Conservation (phyloP, 306 rosid genomes). For the Malus asiatica region DNA sequence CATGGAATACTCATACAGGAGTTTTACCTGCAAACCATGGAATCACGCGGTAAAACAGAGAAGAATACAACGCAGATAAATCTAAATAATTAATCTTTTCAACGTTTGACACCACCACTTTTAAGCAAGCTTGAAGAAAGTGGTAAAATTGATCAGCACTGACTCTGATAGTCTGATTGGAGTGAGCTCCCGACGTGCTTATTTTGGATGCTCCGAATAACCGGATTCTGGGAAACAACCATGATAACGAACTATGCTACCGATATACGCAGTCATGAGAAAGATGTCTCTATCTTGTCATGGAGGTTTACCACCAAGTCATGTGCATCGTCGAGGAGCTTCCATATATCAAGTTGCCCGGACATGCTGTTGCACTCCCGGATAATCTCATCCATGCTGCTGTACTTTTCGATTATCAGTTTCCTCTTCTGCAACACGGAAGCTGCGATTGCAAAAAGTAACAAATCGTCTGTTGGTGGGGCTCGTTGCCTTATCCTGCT, state of each 20-base stretch:
- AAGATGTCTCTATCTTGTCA: constrained; percentile 71
- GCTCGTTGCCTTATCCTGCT: constrained; percentile 95
- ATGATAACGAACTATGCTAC: constrained; percentile 13
- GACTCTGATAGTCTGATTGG: not conserved
- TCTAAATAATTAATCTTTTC: not conserved
- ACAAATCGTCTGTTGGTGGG: constrained; percentile 86
- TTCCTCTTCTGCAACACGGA: constrained; percentile 90
- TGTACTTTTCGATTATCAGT: constrained; percentile 79
- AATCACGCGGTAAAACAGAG: not conserved
- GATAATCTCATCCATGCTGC: constrained; percentile 98
- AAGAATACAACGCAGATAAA: not conserved
- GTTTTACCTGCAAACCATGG: not conserved
- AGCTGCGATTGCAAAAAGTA: constrained; percentile 95
- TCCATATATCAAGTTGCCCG: constrained; percentile 95
- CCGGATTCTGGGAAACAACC: not conserved
- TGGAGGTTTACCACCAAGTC: constrained; percentile 91
- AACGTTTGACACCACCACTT: constrained; percentile 9
- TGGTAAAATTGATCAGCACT: not conserved
- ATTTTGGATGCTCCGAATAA: not conserved
- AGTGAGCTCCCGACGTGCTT: not conserved
- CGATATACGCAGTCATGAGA: constrained; percentile 32
- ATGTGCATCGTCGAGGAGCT: constrained; percentile 94
- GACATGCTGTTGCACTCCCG: constrained; percentile 99
- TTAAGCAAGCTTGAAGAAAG: not conserved
- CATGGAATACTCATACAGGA: not conserved